Conservation (phyloP, 1,284 basidiomycete species). For the Moesziomyces globuligerus region DNA sequence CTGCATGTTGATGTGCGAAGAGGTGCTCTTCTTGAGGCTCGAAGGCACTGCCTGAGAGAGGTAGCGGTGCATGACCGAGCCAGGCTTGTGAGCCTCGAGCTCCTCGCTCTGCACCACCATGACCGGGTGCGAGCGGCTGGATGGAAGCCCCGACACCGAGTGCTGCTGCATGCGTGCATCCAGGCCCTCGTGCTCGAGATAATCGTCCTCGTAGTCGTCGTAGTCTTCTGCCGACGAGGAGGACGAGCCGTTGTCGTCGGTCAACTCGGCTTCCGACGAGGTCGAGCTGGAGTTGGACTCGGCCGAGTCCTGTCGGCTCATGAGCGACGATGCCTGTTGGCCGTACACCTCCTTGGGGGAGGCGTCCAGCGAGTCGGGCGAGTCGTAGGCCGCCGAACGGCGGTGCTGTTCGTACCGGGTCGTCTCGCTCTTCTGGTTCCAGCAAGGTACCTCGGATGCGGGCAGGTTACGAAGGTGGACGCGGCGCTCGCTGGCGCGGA, state of each 20-base stretch:
- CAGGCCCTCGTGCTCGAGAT: conserved; percentile 52
- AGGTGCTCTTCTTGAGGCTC: conserved; percentile 54
- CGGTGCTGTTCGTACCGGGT: conserved; percentile 39
- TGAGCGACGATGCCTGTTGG: conserved; percentile 27
- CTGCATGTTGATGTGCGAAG: conserved; percentile 49
- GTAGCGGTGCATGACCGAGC: conserved; percentile 57
- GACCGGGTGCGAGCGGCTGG: conserved; percentile 35
- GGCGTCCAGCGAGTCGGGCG: conserved; percentile 34
- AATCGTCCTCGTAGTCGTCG: conserved; percentile 62
- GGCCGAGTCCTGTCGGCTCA: conserved; percentile 55
- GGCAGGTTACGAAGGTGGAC: conserved; percentile 61
- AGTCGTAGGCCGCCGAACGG: conserved; percentile 37
- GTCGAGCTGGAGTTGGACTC: conserved; percentile 50
- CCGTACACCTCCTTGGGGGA: conserved; percentile 33
- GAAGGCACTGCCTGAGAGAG: conserved; percentile 54
- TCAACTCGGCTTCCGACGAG: conserved; percentile 63
- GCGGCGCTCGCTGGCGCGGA: conserved; percentile 62
- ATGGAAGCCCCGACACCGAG: conserved; percentile 27
- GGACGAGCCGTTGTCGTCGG: conserved; percentile 65
- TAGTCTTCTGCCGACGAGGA: conserved; percentile 63
- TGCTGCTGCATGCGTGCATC: conserved; percentile 50
- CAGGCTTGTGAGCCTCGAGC: conserved; percentile 38
- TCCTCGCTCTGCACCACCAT: conserved; percentile 38
- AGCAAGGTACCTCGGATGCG: conserved; percentile 62
- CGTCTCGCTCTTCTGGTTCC: conserved; percentile 55